Base-by-base conservation (phyloP, 2,329 filamentous ascomycete genomes). In the Talaromyces sp. region DNA sequence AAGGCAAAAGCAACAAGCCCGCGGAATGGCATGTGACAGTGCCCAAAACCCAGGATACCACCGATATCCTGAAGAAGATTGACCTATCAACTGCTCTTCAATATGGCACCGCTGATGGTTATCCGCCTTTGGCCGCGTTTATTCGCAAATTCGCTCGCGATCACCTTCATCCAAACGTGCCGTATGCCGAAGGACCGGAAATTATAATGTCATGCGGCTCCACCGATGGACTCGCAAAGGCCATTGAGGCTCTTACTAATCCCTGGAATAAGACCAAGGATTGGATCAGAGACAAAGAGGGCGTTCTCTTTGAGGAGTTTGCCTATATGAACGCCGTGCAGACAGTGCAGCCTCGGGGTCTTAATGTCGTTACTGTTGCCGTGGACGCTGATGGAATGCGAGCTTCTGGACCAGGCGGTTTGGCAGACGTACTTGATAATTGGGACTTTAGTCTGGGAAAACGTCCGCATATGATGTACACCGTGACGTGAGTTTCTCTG, bases 391-490 rank as follows among this genome's bases (percentile, higher is more conserved):
- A 89, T 64, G 92, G 92, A 21, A 94, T 97, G 88, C 64, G 83
- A n/a, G 84, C 85, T 0, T 77, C 81, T 21, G 91, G 91, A 0
- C 80, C 83, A 5, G 89, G 89, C 28, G 88, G 90, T 1, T 75
- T 97, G 61, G 80, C 85, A 60, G 88, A 95, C 65, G 84, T 96
- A 1, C 77, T 97, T 31, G 82, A 85, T 55, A 91, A 89, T 65
- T 97, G 92, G 92, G 89, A 97, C 70, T 78, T 79, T 48, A 78
- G 78, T 40, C 86, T 81, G 65, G 92, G 92, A 1, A 86, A 84
- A 67, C 81, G 88, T 59, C 92, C 92, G 40, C 89, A 93, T 71
- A 70, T 97, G 63, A 81, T 97, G 78, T 97, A 97, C 71, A 95
- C 90, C 1, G 89, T 97, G 63, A 92, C 89, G 85, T 91, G 73